Evolutionary conservation across 2,329 filamentous ascomycete species (phyloP), one percentile per base, ranked within the genome.

Genomic region (Aciculosporium take): DNA sequence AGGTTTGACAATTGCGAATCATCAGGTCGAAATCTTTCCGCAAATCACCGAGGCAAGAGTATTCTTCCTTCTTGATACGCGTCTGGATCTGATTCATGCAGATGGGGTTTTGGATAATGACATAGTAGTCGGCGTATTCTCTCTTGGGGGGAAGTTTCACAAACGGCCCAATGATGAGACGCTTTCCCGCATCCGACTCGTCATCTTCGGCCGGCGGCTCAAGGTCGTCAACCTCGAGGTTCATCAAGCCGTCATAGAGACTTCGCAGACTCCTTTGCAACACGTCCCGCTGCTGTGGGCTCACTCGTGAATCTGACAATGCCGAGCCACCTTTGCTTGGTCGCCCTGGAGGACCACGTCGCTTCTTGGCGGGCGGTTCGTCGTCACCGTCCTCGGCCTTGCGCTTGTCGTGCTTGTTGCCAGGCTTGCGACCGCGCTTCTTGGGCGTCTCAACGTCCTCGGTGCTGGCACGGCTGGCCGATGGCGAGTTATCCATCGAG

Each of bases 21-120:
- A 98, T 74, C 48, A 89, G 65, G 39, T 79, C 76, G 47, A 98
- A 79, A 56, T 98, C 93, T 50, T 75, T 77, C 42, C 78, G 74
- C 71, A 98, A 77, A 51, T 88, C 84, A 56, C 75, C 78, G 46
- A 95, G 64, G 54, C 74, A 82, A 51, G 76, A 77, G 61, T 98
- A 98, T 56, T 95, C 85, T 56, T 93, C 85, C 62, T 85, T 89
- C 68, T 94, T 95, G 66, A 98, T 94, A 69, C 86, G 89, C 58
- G 82, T 84, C 58, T 85, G 79, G 55, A 98, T 94, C 59, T 87
- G 80, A 52, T 94, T 91, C 83, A 96, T 94, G 56, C 84, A 89
- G 56, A 98, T 95, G 0, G 91, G 91, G 41, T 80, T 81, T 56
- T 81, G 76, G 59, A 98, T 98, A 60, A 95, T 78, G 57, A 89